phyloP scores from a whole-genome alignment of 1,139 yeast species.

The Kluyveromyces sp. region DNA sequence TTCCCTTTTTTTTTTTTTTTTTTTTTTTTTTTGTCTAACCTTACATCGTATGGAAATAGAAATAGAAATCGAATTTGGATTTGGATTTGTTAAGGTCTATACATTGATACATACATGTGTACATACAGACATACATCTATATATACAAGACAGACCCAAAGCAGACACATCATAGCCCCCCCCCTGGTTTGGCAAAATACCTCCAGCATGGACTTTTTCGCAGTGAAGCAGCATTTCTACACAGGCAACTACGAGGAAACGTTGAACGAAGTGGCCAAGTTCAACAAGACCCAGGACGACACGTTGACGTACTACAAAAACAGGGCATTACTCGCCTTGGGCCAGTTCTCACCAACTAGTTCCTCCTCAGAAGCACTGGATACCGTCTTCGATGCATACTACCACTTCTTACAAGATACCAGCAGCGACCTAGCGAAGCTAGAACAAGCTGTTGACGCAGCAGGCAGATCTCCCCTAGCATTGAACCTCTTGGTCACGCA shows the following conservation, averaged over 20 bases:
- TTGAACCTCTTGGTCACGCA: constrained; percentile 22
- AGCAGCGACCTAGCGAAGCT: constrained; percentile 14
- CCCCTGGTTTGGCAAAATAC: too few relatives aligned
- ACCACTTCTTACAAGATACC: constrained; percentile 11
- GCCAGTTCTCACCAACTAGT: constrained; percentile 10
- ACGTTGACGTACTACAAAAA: constrained; percentile 19
- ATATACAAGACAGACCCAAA: background rate
- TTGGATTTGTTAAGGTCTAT: background rate
- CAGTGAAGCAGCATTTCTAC: constrained; percentile 28
- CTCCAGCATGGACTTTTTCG: constrained; percentile 24
- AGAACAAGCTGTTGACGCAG: constrained; percentile 12
- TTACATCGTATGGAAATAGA: too few relatives aligned
- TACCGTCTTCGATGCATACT: constrained; percentile 16
- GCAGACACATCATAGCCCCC: background rate
- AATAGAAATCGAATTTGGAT: too few relatives aligned
- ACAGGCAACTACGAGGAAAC: constrained; percentile 24
- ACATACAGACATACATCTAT: background rate
- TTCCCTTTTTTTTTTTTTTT: too few relatives aligned
- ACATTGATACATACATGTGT: background rate
- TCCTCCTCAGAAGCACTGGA: constrained; percentile 12
- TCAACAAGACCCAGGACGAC: constrained; percentile 19
- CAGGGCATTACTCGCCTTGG: constrained; percentile 19
- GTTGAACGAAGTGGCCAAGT: constrained; percentile 20
- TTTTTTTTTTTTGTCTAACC: too few relatives aligned
- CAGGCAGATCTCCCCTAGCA: constrained; percentile 17